Conservation (phyloP, 2,329 filamentous ascomycete genomes). For the Coniochaeta ligniaria region DNA sequence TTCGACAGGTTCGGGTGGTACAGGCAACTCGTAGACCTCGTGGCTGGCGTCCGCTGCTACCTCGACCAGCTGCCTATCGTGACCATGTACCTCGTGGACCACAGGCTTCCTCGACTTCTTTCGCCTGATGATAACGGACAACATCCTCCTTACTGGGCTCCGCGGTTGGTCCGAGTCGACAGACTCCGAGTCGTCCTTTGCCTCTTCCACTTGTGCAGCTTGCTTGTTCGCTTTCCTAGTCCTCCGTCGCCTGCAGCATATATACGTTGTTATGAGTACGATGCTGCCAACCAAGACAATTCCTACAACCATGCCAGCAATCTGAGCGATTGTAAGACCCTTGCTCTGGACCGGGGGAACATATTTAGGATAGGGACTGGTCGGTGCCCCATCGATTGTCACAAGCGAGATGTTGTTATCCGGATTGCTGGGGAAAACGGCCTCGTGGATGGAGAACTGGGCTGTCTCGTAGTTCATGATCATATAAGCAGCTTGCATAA, state of each 20-base stretch:
- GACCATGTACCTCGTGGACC: slow-evolving; percentile 16
- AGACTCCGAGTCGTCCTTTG: slow-evolving; percentile 27
- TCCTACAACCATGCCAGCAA: slow-evolving; percentile 39
- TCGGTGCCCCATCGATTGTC: slow-evolving; percentile 31
- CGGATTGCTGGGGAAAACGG: slow-evolving; percentile 39
- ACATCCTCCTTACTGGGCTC: slow-evolving; percentile 30
- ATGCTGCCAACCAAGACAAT: slow-evolving; percentile 26
- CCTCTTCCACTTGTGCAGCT: slow-evolving; percentile 20
- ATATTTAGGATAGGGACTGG: slow-evolving; percentile 39
- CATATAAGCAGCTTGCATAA: slow-evolving; percentile 62
- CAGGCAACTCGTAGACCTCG: slow-evolving; percentile 46
- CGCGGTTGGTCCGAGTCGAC: slow-evolving; percentile 24
- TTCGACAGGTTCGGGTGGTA: slow-evolving; percentile 37
- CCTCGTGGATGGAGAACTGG: slow-evolving; percentile 48
- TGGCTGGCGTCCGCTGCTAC: slow-evolving; percentile 35
- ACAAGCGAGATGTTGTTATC: slow-evolving; percentile 30
- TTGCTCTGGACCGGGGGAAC: slow-evolving; percentile 16
- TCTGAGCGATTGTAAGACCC: slow-evolving; percentile 31
- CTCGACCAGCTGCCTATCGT: slow-evolving; percentile 27
- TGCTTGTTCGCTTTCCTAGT: slow-evolving; percentile 16
- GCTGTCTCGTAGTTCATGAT: slow-evolving; percentile 48
- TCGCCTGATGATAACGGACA: slow-evolving; percentile 33
- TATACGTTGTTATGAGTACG: slow-evolving; percentile 19
- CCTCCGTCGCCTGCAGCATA: slow-evolving; percentile 23
- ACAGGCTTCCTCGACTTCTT: slow-evolving; percentile 21